phyloP scores from a whole-genome alignment of 2,329 filamentous ascomycete genomes.

The Lachnellula arida region DNA sequence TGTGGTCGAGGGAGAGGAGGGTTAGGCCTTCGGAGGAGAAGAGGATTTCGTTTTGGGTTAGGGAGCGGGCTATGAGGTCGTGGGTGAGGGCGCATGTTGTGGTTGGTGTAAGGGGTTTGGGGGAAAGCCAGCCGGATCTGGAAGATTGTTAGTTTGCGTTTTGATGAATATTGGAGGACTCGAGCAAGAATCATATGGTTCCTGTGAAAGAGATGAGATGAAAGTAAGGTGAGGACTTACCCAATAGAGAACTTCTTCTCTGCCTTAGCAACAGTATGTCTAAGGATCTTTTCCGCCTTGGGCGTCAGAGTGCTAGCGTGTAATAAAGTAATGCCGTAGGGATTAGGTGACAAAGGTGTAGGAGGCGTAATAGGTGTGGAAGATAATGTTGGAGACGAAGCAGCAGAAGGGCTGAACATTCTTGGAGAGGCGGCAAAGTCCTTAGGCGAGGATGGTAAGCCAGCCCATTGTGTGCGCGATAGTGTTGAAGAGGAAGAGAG shows the following conservation, averaged over 20 bases:
- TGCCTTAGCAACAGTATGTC: constrained; percentile 45
- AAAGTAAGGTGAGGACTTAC: constrained; percentile 8
- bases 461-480: constrained; percentile 23
- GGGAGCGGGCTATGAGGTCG: constrained; percentile 51
- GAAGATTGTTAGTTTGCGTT: constrained; percentile 9
- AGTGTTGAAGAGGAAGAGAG: constrained; percentile 10
- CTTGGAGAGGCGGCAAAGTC: constrained; percentile 10
- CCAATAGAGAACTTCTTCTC: constrained; percentile 45
- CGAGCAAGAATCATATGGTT: too few relatives aligned
- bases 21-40: constrained; percentile 57
- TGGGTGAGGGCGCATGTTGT: constrained; percentile 41
- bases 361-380: constrained; percentile 2
- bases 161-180: background rate
- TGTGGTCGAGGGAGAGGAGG: constrained; percentile 54
- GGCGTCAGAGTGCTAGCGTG: constrained; percentile 41
- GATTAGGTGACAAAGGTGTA: constrained; percentile 14
- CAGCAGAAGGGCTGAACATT: background rate
- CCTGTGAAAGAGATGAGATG: too few relatives aligned
- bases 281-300: constrained; percentile 43
- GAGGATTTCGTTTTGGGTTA: constrained; percentile 56
- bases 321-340: constrained; percentile 43
- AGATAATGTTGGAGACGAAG: constrained; percentile 5
- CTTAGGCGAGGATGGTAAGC: constrained; percentile 23
- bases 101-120: constrained; percentile 34
- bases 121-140: constrained; percentile 24